phyloP scores from a whole-genome alignment of 805 yeast genomes.

The Henningerozyma blattae region DNA sequence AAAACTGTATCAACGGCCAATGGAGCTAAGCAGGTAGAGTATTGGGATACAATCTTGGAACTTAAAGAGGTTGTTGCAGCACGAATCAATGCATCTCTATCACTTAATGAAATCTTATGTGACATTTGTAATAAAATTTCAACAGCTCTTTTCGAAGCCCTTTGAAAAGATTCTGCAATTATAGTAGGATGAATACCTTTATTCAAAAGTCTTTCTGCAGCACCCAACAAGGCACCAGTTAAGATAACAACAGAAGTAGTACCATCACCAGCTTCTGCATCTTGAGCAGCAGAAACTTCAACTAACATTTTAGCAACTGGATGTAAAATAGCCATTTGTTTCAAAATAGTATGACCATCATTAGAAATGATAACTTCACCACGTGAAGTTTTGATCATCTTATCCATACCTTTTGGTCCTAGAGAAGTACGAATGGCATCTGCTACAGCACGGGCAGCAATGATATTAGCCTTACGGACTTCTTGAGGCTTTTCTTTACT shows the following conservation, averaged over 20 bases:
- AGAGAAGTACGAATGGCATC: constrained; percentile 91
- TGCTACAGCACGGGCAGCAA: constrained; percentile 90
- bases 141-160: constrained; percentile 74
- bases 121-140: constrained; percentile 80
- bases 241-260: constrained; percentile 94
- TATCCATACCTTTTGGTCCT: constrained; percentile 99
- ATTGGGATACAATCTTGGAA: constrained; percentile 92
- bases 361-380: constrained; percentile 93
- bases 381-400: constrained; percentile 88
- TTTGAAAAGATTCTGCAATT: constrained; percentile 85
- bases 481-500: constrained; percentile 93
- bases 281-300: constrained; percentile 95
- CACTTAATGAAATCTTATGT: constrained; percentile 62
- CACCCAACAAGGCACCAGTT: constrained; percentile 88
- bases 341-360: constrained; percentile 94
- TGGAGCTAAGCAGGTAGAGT: constrained; percentile 76
- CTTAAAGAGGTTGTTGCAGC: constrained; percentile 93
- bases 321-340: constrained; percentile 96
- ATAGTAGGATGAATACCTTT: constrained; percentile 94
- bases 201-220: constrained; percentile 80
- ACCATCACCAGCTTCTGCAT: constrained; percentile 99
- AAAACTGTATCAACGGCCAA: constrained; percentile 89
- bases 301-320: constrained; percentile 99
- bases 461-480: constrained; percentile 76
- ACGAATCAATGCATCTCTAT: constrained; percentile 71